phyloP scores from a whole-genome alignment of 495 filamentous ascomycete genomes.

The Filosporella fistucella region DNA sequence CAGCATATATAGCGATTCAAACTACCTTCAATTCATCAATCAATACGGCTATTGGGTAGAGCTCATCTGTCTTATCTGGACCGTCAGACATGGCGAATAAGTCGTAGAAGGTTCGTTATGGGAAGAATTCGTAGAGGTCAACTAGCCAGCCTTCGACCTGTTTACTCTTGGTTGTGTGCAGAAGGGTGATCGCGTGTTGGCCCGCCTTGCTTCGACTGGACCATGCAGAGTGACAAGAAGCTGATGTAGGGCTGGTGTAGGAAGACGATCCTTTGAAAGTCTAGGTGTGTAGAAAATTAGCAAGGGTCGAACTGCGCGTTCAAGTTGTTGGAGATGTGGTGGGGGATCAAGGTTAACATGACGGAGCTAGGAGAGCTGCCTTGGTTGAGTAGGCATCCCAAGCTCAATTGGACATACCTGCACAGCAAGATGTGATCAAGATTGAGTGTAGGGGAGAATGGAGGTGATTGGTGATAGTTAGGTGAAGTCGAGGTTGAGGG shows the following conservation, averaged over 20 bases:
- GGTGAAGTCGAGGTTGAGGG: background rate
- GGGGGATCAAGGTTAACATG: slow-evolving; percentile 11
- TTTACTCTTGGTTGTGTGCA: slow-evolving; percentile 14
- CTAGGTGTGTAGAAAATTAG: slow-evolving; percentile 12
- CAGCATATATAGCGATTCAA: no score
- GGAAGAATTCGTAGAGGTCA: slow-evolving; percentile 2
- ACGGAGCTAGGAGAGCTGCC: slow-evolving; percentile 8
- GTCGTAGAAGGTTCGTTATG: background rate
- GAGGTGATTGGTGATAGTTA: background rate
- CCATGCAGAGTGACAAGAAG: no score
- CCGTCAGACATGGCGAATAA: slow-evolving; percentile 47
- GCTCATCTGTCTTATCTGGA: slow-evolving; percentile 75
- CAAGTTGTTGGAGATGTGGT: slow-evolving; percentile 8
- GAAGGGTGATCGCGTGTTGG: slow-evolving; percentile 25
- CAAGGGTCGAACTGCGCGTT: background rate
- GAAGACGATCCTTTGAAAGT: background rate
- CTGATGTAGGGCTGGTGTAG: background rate
- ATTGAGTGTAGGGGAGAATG: background rate
- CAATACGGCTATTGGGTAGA: slow-evolving; percentile 97
- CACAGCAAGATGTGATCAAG: slow-evolving; percentile 4
- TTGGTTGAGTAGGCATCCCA: background rate
- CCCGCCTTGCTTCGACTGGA: slow-evolving; percentile 3
- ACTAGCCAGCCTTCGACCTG: slow-evolving; percentile 13
- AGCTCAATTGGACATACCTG: slow-evolving; percentile 22
- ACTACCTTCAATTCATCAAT: slow-evolving; percentile 98